phyloP scores from a whole-genome alignment of 192 early-diverging fungal species.

The Entomortierella parvispora region DNA sequence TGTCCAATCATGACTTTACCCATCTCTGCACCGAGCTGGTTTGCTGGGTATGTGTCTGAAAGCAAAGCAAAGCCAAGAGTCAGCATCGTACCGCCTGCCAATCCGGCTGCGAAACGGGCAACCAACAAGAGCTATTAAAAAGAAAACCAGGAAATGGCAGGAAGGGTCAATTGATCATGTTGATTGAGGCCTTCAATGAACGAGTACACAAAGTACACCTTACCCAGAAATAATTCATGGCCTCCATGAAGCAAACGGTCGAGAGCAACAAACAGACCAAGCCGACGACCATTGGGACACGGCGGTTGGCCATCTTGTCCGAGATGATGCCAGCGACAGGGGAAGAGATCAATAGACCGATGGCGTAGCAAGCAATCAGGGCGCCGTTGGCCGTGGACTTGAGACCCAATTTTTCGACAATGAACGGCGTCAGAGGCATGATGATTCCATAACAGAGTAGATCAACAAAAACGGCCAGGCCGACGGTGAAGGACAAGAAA shows the following conservation, averaged over 20 bases:
- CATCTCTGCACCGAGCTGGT: slow-evolving; percentile 55
- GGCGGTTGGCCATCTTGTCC: slow-evolving; percentile 38
- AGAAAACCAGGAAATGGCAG: slow-evolving; percentile 8
- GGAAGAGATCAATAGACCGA: slow-evolving; percentile 26
- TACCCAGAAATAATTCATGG: slow-evolving; percentile 48
- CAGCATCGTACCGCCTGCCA: slow-evolving; percentile 39
- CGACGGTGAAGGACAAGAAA: slow-evolving; percentile 32
- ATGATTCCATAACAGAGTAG: slow-evolving; percentile 42
- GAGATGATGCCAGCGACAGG: slow-evolving; percentile 33
- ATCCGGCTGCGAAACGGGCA: slow-evolving; percentile 28
- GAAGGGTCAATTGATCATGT: no score
- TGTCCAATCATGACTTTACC: slow-evolving; percentile 57
- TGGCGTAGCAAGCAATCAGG: slow-evolving; percentile 34
- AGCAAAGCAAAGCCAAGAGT: slow-evolving; percentile 48
- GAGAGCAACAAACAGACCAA: slow-evolving; percentile 29
- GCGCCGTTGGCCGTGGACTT: slow-evolving; percentile 34
- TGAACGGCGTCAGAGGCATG: slow-evolving; percentile 43
- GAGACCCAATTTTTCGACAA: slow-evolving; percentile 18
- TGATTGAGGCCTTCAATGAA: no score
- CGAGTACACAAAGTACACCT: neutral
- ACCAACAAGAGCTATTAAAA: slow-evolving; percentile 14
- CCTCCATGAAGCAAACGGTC: slow-evolving; percentile 40
- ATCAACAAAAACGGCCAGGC: slow-evolving; percentile 36
- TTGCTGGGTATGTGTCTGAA: slow-evolving; percentile 53
- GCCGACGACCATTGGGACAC: slow-evolving; percentile 50